Conservation (phyloP, 2,329 filamentous ascomycete species). For the Aspergillus aculeatinus region DNA sequence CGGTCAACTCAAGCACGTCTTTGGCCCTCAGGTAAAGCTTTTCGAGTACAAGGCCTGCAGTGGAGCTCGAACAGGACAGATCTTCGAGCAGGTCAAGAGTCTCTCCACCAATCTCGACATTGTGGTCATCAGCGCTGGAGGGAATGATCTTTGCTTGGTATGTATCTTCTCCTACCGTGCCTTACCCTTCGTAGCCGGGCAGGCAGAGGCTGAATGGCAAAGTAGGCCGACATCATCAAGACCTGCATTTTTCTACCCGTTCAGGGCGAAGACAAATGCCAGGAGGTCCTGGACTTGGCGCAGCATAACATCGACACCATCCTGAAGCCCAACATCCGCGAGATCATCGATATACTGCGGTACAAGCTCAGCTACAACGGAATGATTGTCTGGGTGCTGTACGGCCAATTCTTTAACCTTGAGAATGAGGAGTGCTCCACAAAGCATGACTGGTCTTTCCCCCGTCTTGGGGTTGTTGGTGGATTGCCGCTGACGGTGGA, state of each 20-base stretch:
- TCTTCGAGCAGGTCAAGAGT: constrained; percentile 15
- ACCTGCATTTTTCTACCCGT: constrained; percentile 23
- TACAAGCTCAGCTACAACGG: constrained; percentile 1
- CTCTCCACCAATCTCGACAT: constrained; percentile 35
- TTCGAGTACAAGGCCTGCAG: constrained; percentile 13
- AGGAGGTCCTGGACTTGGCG: constrained; percentile 5
- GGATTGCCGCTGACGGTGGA: not conserved
- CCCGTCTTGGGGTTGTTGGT: not conserved
- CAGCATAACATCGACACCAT: not conserved
- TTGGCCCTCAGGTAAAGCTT: not conserved
- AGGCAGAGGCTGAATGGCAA: not conserved
- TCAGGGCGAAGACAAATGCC: constrained; percentile 14
- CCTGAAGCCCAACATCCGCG: constrained; percentile 1
- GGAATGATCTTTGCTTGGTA: constrained; percentile 41
- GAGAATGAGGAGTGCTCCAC: no score
- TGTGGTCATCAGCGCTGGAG: constrained; percentile 39
- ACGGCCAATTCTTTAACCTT: no score
- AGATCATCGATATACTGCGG: not conserved
- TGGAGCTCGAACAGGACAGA: constrained; percentile 6
- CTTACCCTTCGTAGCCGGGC: not conserved
- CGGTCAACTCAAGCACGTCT: not conserved
- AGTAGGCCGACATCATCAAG: constrained; percentile 17
- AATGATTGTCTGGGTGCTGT: not conserved
- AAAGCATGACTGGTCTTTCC: constrained; percentile 5
- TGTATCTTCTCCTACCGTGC: not conserved